Percentiles rank a stretch among this genome's conserved stretches.
phyloP scores from a whole-genome alignment of 2,329 filamentous ascomycete genomes.

The Pseudopyrenochaeta lycopersici region DNA sequence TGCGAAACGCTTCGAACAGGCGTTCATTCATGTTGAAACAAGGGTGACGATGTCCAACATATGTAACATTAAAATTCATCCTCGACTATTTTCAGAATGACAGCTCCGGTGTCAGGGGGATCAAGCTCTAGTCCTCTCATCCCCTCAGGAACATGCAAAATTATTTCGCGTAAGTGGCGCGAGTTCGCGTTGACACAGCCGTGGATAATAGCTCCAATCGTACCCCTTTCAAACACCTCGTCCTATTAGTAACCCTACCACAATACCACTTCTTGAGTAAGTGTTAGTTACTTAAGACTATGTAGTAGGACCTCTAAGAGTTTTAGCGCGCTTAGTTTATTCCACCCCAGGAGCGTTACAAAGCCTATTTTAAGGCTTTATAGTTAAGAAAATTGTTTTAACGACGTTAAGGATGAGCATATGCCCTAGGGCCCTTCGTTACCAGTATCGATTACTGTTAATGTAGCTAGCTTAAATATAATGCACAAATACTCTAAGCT shows the following conservation, averaged over 20 bases:
- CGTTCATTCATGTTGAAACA: too few species aligned
- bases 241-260: slow-evolving; percentile 2
- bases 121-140: too few species aligned
- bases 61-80: too few species aligned
- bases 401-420: background rate
- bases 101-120: too few species aligned
- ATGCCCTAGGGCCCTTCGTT: slow-evolving; percentile 2
- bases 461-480: background rate
- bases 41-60: too few species aligned
- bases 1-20: too few species aligned
- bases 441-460: background rate
- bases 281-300: background rate
- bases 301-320: background rate
- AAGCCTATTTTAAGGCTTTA: background rate
- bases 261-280: slow-evolving; percentile 1
- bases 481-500: background rate
- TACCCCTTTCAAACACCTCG: background rate
- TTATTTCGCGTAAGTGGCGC: too few species aligned
- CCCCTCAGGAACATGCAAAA: too few species aligned
- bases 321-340: background rate
- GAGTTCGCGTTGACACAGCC: too few species aligned
- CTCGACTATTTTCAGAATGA: too few species aligned
- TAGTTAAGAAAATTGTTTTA: background rate
- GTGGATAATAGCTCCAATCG: background rate
- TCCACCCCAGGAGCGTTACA: too few species aligned